Conservation (phyloP, 75 land plant species). For the Azolla pinnata region DNA sequence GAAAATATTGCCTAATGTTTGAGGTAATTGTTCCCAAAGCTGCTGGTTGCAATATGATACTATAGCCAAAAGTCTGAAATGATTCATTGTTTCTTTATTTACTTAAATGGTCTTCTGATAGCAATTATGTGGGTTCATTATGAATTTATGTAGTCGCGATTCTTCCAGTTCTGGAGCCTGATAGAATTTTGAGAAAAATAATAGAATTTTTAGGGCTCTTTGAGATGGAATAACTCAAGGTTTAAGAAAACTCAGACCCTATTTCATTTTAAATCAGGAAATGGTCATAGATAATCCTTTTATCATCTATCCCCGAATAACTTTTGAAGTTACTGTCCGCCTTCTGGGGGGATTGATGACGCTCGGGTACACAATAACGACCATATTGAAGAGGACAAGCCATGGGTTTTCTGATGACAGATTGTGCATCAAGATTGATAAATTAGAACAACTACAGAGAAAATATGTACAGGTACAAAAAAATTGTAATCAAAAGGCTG, state of each 20-base stretch:
- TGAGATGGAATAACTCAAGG: too few species aligned
- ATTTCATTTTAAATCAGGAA: too few species aligned
- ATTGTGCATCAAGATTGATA: slow-evolving; percentile 8
- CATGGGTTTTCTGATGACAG: slow-evolving; percentile 12
- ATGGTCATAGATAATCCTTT: slow-evolving; percentile 7
- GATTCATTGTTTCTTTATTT: background rate
- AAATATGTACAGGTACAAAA: slow-evolving; percentile 11
- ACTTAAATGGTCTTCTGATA: too few species aligned
- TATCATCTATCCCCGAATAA: slow-evolving; percentile 13
- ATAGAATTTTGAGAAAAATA: too few species aligned
- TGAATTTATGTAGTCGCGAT: too few species aligned
- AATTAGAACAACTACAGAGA: slow-evolving; percentile 13
- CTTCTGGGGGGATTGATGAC: slow-evolving; percentile 15
- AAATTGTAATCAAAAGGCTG: too few species aligned
- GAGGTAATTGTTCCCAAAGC: slow-evolving; percentile 37
- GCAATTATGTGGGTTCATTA: too few species aligned
- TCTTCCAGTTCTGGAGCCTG: too few species aligned
- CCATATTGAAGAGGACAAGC: slow-evolving; percentile 10
- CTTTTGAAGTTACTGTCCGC: slow-evolving; percentile 16
- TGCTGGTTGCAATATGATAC: background rate
- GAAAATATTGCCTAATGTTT: slow-evolving; percentile 94
- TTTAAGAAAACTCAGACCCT: too few species aligned
- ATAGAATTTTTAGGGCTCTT: too few species aligned
- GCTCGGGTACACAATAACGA: slow-evolving; percentile 10
- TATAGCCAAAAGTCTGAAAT: background rate